Conservation (phyloP, 2,329 filamentous ascomycete species). For the Endoconidiophora polonica region DNA sequence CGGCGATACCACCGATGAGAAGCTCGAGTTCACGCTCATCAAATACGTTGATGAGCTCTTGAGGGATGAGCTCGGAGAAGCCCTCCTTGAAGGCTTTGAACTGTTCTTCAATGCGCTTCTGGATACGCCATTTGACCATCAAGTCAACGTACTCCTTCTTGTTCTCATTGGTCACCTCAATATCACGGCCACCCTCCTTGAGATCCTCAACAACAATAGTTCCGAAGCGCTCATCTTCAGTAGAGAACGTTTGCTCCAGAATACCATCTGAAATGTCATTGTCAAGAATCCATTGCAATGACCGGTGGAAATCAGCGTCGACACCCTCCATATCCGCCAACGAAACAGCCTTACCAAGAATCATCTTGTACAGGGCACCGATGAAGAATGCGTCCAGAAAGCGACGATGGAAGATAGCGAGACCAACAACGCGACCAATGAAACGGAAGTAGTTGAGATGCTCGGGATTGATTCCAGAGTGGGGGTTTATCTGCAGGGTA, state of each 20-base stretch:
- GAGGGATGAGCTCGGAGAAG: conserved; percentile 93
- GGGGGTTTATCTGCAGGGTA: conserved; percentile 97
- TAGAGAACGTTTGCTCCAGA: conserved; percentile 88
- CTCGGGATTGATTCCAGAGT: conserved; percentile 97
- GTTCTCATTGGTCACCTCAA: conserved; percentile 95
- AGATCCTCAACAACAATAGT: conserved; percentile 88
- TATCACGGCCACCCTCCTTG: conserved; percentile 75
- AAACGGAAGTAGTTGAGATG: conserved; percentile 99
- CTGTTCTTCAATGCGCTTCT: conserved; percentile 95
- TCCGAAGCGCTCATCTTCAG: conserved; percentile 93
- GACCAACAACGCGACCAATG: conserved; percentile 87
- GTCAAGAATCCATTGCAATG: conserved; percentile 92
- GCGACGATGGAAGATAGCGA: conserved; percentile 94
- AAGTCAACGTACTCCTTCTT: conserved; percentile 98
- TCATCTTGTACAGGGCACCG: conserved; percentile 98
- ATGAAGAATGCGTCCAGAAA: conserved; percentile 99
- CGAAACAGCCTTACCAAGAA: conserved; percentile 79
- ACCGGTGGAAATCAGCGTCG: conserved; percentile 93
- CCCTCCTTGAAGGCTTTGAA: conserved; percentile 96
- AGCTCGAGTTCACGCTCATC: conserved; percentile 94
- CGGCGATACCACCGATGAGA: conserved; percentile 95
- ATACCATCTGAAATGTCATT: conserved; percentile 89
- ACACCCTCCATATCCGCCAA: conserved; percentile 98
- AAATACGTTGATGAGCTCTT: conserved; percentile 94
- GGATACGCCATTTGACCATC: conserved; percentile 98